Conservation (phyloP, 2,329 filamentous ascomycete species). For the Zymoseptoria passerinii region DNA sequence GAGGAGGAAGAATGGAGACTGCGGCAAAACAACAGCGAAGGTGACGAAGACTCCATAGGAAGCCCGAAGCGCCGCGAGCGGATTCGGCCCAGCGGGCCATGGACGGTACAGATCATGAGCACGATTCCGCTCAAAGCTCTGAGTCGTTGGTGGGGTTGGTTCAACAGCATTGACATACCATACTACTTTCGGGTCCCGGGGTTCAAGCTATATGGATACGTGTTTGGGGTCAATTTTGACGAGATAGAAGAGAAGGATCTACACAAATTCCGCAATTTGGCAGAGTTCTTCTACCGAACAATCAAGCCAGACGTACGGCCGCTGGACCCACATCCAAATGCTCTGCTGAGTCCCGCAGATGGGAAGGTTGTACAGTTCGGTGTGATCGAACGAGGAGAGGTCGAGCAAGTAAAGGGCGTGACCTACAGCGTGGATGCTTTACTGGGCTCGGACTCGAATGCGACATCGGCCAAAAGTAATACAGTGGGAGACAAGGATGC, state of each 20-base stretch:
- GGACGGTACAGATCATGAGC: slow-evolving; percentile 90
- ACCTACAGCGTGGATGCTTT: slow-evolving; percentile 94
- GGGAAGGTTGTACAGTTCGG: slow-evolving; percentile 88
- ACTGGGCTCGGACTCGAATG: slow-evolving; percentile 53
- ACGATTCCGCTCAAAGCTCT: slow-evolving; percentile 85
- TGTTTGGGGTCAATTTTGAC: slow-evolving; percentile 83
- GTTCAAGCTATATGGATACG: slow-evolving; percentile 82
- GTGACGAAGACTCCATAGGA: slow-evolving; percentile 41
- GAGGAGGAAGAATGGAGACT: slow-evolving; percentile 41
- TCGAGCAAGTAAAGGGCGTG: slow-evolving; percentile 98
- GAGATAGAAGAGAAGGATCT: slow-evolving; percentile 86
- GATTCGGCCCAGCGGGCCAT: slow-evolving; percentile 76
- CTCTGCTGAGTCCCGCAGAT: slow-evolving; percentile 80
- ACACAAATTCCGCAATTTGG: slow-evolving; percentile 82
- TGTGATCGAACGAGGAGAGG: slow-evolving; percentile 82
- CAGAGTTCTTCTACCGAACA: slow-evolving; percentile 93
- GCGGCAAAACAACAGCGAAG: slow-evolving; percentile 18
- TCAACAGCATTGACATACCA: slow-evolving; percentile 83
- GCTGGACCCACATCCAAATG: slow-evolving; percentile 70
- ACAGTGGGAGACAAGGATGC: slow-evolving; percentile 31
- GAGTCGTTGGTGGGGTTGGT: slow-evolving; percentile 79
- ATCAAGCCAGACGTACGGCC: slow-evolving; percentile 83
- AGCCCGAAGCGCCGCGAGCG: slow-evolving; percentile 48
- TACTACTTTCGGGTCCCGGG: slow-evolving; percentile 82
- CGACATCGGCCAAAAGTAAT: slow-evolving; percentile 31